A percentile compares a stretch with the other conserved stretches of the same genome.
Conservation (phyloP, 306 rosid genomes). For the Delonix regia region DNA sequence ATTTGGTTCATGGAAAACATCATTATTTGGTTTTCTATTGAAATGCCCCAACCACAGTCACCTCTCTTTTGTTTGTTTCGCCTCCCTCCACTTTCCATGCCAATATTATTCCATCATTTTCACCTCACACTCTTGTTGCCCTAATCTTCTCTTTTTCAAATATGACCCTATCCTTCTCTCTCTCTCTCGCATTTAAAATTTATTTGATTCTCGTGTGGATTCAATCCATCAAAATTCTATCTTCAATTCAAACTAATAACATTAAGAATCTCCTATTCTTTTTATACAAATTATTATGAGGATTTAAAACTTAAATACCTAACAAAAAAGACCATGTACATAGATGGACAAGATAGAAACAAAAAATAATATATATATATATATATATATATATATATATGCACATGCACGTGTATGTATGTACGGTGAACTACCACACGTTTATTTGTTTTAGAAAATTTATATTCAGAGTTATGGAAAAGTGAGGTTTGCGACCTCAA, state of each 20-base stretch:
- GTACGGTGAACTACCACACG: too few species aligned
- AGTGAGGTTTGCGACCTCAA: neutral
- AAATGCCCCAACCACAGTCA: neutral
- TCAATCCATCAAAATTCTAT: neutral
- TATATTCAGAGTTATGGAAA: neutral
- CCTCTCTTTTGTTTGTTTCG: constrained; percentile 43
- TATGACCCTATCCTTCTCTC: too few species aligned
- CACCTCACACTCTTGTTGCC: constrained; percentile 13
- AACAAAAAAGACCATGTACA: too few species aligned
- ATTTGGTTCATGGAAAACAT: constrained; percentile 62
- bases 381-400: too few species aligned
- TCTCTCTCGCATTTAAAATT: neutral
- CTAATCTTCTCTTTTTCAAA: neutral
- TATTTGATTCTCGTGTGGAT: neutral
- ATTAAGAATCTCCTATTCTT: neutral
- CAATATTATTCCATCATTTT: constrained; percentile 31
- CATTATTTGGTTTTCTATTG: constrained; percentile 46
- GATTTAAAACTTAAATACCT: neutral
- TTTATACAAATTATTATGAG: neutral
- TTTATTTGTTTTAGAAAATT: neutral
- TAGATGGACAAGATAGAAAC: too few species aligned
- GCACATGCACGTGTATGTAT: too few species aligned
- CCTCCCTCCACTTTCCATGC: constrained; percentile 74
- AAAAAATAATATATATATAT: too few species aligned
- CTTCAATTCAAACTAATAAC: neutral